Conservation (phyloP, 345 rosid genomes). For the Moricandia moricandioides region DNA sequence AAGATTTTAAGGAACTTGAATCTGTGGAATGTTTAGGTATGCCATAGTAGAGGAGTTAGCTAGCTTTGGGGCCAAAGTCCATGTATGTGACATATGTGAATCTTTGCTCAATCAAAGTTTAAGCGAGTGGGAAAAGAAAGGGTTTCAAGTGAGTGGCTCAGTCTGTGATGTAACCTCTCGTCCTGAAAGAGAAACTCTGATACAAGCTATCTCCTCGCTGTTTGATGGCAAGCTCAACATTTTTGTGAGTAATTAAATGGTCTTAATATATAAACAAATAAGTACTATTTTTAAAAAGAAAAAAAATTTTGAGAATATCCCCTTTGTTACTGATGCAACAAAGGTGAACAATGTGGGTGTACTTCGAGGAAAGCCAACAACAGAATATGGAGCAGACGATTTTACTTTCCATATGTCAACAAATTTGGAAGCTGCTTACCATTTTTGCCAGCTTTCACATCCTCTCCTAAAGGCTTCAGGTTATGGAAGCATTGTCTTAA, state of each 20-base stretch:
- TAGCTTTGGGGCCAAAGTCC: conserved; percentile 6
- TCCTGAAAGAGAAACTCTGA: conserved; percentile 11
- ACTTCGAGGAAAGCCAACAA: conserved; percentile 31
- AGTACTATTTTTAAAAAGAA: background rate
- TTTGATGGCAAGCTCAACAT: conserved; percentile 9
- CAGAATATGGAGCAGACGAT: conserved; percentile 45
- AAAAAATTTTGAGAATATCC: background rate
- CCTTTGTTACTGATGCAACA: background rate
- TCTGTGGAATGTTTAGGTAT: conserved; percentile 6
- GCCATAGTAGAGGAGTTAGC: conserved; percentile 32
- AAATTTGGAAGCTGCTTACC: conserved; percentile 52
- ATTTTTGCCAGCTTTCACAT: conserved; percentile 51
- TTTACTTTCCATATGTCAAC: conserved; percentile 37
- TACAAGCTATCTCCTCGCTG: background rate
- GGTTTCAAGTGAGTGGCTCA: conserved; percentile 32
- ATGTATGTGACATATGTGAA: conserved; percentile 17
- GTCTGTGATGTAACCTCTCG: conserved; percentile 27
- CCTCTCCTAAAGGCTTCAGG: conserved; percentile 52
- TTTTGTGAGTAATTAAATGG: conserved; percentile 7
- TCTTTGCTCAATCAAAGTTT: conserved; percentile 5
- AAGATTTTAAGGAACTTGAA: background rate
- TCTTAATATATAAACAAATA: background rate
- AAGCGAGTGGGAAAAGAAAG: conserved; percentile 21
- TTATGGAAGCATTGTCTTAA: conserved; percentile 48
- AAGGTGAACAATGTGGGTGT: conserved; percentile 57